Evolutionary conservation across 257 asterid species (phyloP).

Genomic region (Anisodus tanguticus): DNA sequence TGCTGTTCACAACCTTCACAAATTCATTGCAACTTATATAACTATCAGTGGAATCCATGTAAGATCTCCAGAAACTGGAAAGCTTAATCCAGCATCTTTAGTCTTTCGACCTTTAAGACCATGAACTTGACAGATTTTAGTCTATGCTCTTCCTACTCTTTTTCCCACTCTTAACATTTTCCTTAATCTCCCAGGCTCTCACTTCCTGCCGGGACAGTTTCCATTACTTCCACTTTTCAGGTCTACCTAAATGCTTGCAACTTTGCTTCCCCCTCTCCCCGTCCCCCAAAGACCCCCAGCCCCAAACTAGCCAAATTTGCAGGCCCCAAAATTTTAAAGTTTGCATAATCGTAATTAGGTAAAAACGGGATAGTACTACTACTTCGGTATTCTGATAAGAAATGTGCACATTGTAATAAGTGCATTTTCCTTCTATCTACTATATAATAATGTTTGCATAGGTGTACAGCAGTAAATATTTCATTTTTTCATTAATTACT

Average conservation of each 20-base stretch:
- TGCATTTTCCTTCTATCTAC: not conserved
- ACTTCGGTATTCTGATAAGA: not conserved
- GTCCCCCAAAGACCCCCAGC: not conserved
- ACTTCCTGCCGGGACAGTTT: not conserved
- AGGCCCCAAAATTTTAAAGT: not conserved
- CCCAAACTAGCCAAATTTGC: not conserved
- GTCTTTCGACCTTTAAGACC: not conserved
- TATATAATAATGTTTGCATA: not conserved
- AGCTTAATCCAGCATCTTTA: not conserved
- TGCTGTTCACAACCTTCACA: not conserved
- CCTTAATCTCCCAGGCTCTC: not conserved
- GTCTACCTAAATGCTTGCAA: not conserved
- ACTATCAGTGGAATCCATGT: not conserved
- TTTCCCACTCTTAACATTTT: not conserved
- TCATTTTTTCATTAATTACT: not conserved
- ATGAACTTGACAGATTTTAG: not conserved
- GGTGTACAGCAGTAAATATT: not conserved
- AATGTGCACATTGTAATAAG: not conserved
- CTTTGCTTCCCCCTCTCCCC: not conserved
- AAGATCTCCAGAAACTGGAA: not conserved
- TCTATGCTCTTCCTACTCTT: not conserved
- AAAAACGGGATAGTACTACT: not conserved
- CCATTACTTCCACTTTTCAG: not conserved
- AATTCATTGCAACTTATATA: not conserved
- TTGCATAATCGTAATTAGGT: not conserved